phyloP scores from a whole-genome alignment of 179 eudicot genomes.

The Beta macrorhiza region DNA sequence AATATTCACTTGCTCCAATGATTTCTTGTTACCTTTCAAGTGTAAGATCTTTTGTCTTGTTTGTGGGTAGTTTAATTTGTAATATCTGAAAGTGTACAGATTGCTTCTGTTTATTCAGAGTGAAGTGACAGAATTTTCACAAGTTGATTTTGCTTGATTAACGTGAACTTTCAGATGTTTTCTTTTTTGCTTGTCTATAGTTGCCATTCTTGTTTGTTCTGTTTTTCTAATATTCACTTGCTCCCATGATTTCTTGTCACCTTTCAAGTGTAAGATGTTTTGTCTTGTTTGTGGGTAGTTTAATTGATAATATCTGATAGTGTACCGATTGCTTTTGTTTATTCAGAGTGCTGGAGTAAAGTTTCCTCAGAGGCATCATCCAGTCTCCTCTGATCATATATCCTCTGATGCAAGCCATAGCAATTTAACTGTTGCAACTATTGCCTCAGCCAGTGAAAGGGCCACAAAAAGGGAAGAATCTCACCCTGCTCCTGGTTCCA shows the following conservation, averaged over 20 bases:
- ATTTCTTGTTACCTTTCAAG: background rate
- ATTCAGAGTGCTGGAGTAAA: constrained; percentile 89
- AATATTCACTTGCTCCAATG: background rate
- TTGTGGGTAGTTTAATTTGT: constrained; percentile 10
- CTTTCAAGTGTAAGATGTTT: background rate
- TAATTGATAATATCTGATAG: constrained; percentile 4
- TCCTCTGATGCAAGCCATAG: constrained; percentile 40
- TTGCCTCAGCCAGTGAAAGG: constrained; percentile 43
- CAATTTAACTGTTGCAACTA: constrained; percentile 37
- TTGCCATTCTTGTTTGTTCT: background rate
- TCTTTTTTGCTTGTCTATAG: background rate
- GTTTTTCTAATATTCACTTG: background rate
- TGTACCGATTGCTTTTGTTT: constrained; percentile 11
- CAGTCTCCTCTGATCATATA: constrained; percentile 36
- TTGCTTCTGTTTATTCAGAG: constrained; percentile 4
- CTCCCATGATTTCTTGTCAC: background rate
- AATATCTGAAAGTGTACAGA: constrained; percentile 5
- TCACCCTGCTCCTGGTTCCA: constrained; percentile 61
- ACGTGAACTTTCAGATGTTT: background rate
- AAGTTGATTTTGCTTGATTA: background rate
- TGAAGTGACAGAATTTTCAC: background rate
- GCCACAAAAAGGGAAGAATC: constrained; percentile 42
- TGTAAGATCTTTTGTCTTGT: background rate
- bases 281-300: constrained; percentile 2
- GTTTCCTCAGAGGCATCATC: constrained; percentile 60